Base-by-base conservation (phyloP, 441 rosid species). In the Croton setiger region DNA sequence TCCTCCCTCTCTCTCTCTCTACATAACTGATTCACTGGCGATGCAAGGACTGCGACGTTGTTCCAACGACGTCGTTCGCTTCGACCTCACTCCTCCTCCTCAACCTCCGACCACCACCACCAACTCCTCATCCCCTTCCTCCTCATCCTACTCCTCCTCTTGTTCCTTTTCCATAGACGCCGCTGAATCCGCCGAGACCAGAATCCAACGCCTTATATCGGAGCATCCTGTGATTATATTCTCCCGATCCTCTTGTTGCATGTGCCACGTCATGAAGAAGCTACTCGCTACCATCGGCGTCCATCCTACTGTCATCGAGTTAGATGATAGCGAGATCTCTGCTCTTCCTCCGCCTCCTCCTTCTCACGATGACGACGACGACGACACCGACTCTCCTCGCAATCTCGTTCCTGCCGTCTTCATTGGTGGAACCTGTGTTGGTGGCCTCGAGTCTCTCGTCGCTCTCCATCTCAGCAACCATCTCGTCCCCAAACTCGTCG, bases 251-350 rank as follows among this genome's bases (percentile, higher is more conserved):
- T 83, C 96, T 10, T 93, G 98, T 77, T 93, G 89, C 89, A 93
- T 91, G 97, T 89, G 98, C 81, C 97, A 89, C 72, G 96, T 84
- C 73, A 91, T 93, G 97, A 87, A 85, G 77, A 87, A 85, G 52
- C 90, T 91, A 18, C 81, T 91, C 4, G 82, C 88, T 65, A 79
- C 83, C 45, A 82, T 93, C 72, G 97, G 96, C 0, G 98, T 89
- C 35, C 78, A 85, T 66, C 98, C 98, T n/a, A 85, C 98, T 54
- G 94, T 93, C 74, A 91, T 93, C 81, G 97, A 93, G 76, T 81
- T 93, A n/a, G 97, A 93, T 7, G 97, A 93, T 64, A 79, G 81
- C 63, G 98, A 93, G 91, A 72, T 91, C 83, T 70, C 89, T 21
- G 86, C 92, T 35, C 88, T 93, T 51, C 88, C 88, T 8, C n/a